Conservation (phyloP, 306 rosid species). For the Malus asiatica region DNA sequence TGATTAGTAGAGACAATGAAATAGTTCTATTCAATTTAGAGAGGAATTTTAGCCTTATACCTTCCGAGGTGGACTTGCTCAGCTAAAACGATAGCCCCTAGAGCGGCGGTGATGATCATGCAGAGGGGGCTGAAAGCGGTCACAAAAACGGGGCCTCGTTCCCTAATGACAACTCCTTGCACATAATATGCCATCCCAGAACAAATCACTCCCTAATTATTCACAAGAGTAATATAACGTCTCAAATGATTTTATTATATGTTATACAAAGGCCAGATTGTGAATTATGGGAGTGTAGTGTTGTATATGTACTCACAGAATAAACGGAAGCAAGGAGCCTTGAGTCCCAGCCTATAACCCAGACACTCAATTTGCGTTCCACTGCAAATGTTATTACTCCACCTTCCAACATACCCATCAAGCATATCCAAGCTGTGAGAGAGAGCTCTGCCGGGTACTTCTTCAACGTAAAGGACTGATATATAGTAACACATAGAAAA, state of each 20-base stretch:
- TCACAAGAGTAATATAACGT: background rate
- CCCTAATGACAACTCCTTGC: slow-evolving; percentile 80
- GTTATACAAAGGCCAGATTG: background rate
- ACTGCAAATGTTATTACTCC: slow-evolving; percentile 51
- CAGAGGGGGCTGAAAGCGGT: slow-evolving; percentile 93
- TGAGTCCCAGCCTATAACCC: slow-evolving; percentile 93
- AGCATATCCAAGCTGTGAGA: slow-evolving; percentile 85
- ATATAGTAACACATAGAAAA: background rate
- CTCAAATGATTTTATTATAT: background rate
- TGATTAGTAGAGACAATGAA: background rate
- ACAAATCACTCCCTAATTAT: slow-evolving; percentile 8
- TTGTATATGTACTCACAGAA: slow-evolving; percentile 45
- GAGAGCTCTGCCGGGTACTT: slow-evolving; percentile 88
- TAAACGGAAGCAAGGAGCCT: slow-evolving; percentile 92
- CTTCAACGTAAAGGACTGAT: slow-evolving; percentile 81
- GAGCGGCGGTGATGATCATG: slow-evolving; percentile 83
- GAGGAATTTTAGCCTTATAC: slow-evolving; percentile 20
- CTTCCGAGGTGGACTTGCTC: slow-evolving; percentile 81
- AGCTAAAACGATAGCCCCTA: slow-evolving; percentile 82
- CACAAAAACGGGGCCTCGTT: slow-evolving; percentile 89
- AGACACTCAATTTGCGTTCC: slow-evolving; percentile 66
- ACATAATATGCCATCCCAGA: slow-evolving; percentile 42
- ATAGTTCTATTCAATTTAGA: background rate
- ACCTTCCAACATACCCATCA: slow-evolving; percentile 70
- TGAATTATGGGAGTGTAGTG: background rate